Conservation (phyloP, 2,329 filamentous ascomycete genomes). For the Penicillium sp. region DNA sequence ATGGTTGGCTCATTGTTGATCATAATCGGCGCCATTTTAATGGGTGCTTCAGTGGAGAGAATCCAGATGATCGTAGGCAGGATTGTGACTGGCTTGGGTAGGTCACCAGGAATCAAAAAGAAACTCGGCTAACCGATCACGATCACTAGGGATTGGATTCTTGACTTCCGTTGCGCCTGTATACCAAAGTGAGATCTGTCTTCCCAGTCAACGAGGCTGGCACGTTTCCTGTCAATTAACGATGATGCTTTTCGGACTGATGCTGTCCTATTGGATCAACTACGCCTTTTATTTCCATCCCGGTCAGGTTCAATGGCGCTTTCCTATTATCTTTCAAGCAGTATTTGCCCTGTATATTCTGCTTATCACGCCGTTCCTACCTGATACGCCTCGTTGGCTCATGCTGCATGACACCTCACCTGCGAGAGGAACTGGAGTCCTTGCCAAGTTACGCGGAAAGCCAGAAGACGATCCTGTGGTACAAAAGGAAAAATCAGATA, state of each 20-base stretch:
- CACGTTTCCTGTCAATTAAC: conserved; percentile 25
- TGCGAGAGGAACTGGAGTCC: conserved; percentile 11
- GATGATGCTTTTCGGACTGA: conserved; percentile 23
- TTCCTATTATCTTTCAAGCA: conserved; percentile 15
- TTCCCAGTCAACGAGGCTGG: conserved; percentile 26
- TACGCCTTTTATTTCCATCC: conserved; percentile 27
- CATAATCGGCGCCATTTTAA: conserved; percentile 21
- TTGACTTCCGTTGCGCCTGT: conserved; percentile 26
- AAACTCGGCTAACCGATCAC: background rate
- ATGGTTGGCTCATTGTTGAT: conserved; percentile 22
- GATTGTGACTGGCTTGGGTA: conserved; percentile 24
- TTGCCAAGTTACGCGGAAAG: conserved; percentile 18
- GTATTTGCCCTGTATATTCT: conserved; percentile 20
- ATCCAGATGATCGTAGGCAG: conserved; percentile 25
- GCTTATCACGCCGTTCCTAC: conserved; percentile 13
- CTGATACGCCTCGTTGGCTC: conserved; percentile 27
- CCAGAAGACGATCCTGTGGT: conserved; percentile 12
- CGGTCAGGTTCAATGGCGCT: conserved; percentile 25
- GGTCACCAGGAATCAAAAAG: background rate
- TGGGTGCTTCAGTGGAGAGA: conserved; percentile 18
- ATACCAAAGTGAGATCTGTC: conserved; percentile 28
- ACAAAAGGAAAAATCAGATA: conserved; percentile 9
- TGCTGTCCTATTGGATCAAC: conserved; percentile 21
- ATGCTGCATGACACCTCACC: conserved; percentile 16
- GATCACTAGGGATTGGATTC: conserved; percentile 18